Evolutionary conservation across 116 monocot genomes (phyloP).

Genomic region (Thalassia testudinum): DNA sequence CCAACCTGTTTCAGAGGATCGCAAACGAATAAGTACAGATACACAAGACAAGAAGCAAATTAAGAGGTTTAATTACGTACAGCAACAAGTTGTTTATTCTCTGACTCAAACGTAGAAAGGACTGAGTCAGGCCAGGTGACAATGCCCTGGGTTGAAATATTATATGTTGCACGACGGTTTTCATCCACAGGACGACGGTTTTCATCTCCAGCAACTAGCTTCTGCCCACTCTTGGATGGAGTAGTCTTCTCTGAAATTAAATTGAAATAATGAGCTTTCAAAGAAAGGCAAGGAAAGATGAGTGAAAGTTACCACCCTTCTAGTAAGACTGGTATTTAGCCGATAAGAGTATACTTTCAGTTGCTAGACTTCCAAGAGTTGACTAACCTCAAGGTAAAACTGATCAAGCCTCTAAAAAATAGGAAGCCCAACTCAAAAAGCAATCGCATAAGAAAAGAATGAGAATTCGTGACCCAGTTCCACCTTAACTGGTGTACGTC

Average conservation of each 20-base stretch:
- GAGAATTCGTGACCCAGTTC: too few relatives aligned
- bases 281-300: too few relatives aligned
- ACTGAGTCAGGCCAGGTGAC: conserved; percentile 8
- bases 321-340: too few relatives aligned
- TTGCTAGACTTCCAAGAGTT: too few relatives aligned
- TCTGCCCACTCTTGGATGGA: conserved; percentile 14
- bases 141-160: conserved; percentile 8
- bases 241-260: conserved; percentile 13
- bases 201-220: conserved; percentile 1
- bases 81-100: conserved; percentile 28
- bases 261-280: too few relatives aligned
- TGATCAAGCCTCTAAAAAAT: too few relatives aligned
- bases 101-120: conserved; percentile 17
- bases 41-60: not conserved
- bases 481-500: too few relatives aligned
- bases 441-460: too few relatives aligned
- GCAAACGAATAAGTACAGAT: not conserved
- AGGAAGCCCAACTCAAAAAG: too few relatives aligned
- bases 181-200: conserved; percentile 25
- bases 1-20: conserved; percentile 16
- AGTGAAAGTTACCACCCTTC: too few relatives aligned
- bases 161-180: conserved; percentile 55
- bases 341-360: too few relatives aligned
- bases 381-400: too few relatives aligned
- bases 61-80: conserved; percentile 19